phyloP scores from a whole-genome alignment of 1,284 basidiomycete genomes.

The Rhizoctonia solani region DNA sequence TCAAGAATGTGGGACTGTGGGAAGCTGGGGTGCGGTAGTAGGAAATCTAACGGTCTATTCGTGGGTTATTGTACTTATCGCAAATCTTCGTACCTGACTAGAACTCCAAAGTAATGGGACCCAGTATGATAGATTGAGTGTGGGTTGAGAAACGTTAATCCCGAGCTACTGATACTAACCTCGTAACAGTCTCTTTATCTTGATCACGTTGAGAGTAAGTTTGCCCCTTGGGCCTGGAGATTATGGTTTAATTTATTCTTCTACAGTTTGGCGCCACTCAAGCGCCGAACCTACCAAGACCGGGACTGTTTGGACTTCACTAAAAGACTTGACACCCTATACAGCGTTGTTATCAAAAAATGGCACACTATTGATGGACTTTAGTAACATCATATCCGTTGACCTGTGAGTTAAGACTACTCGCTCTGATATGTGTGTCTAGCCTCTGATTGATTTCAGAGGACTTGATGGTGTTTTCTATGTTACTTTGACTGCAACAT shows the following conservation, averaged over 20 bases:
- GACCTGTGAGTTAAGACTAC: conserved; percentile 11
- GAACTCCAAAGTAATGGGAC: conserved; percentile 36
- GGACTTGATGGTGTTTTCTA: conserved; percentile 34
- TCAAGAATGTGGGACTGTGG: conserved; percentile 17
- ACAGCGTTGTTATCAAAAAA: conserved; percentile 34
- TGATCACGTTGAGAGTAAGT: conserved; percentile 36
- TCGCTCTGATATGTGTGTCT: background rate
- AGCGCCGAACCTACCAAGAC: conserved; percentile 40
- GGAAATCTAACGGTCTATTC: conserved; percentile 32
- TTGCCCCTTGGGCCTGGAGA: background rate
- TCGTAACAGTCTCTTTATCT: conserved; percentile 34
- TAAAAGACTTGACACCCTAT: conserved; percentile 39
- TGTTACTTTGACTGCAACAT: conserved; percentile 35
- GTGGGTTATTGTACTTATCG: conserved; percentile 1
- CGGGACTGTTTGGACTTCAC: conserved; percentile 40
- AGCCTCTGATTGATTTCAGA: background rate
- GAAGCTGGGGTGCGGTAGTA: conserved; percentile 30
- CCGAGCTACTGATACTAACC: background rate
- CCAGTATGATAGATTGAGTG: conserved; percentile 40
- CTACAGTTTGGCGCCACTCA: conserved; percentile 40
- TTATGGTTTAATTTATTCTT: background rate
- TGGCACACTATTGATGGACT: conserved; percentile 35
- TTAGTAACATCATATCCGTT: conserved; percentile 33
- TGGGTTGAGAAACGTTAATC: background rate
- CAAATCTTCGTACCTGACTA: background rate